phyloP scores from a whole-genome alignment of 1,139 yeast species.

The Casaregolazyma suthepensis region DNA sequence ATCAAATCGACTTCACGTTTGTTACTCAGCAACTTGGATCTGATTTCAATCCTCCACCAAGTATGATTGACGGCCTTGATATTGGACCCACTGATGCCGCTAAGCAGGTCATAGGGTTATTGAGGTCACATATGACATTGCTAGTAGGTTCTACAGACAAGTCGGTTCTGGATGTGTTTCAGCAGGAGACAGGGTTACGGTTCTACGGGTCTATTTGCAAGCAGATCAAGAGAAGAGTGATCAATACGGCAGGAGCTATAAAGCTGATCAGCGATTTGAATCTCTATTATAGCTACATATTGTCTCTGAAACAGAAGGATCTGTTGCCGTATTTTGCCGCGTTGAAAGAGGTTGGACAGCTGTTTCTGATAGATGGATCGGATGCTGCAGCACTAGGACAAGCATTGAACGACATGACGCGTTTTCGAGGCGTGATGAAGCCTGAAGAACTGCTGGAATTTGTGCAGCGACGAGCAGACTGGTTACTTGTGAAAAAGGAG shows the following conservation, averaged over 20 bases:
- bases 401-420: slow-evolving; percentile 72
- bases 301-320: slow-evolving; percentile 57
- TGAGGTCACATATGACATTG: slow-evolving; percentile 68
- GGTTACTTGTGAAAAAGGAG: slow-evolving; percentile 67
- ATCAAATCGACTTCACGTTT: slow-evolving; percentile 57
- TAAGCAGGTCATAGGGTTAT: slow-evolving; percentile 48
- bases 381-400: slow-evolving; percentile 82
- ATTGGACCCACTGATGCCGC: slow-evolving; percentile 76
- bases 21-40: slow-evolving; percentile 48
- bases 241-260: slow-evolving; percentile 79
- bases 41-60: slow-evolving; percentile 43
- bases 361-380: slow-evolving; percentile 67
- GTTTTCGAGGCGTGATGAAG: slow-evolving; percentile 82
- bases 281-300: slow-evolving; percentile 64
- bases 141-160: slow-evolving; percentile 82
- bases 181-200: slow-evolving; percentile 87
- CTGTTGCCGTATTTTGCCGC: slow-evolving; percentile 75
- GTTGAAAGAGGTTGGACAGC: slow-evolving; percentile 74
- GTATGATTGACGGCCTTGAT: slow-evolving; percentile 14
- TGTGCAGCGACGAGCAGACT: slow-evolving; percentile 81
- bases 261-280: slow-evolving; percentile 56
- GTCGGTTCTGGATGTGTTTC: slow-evolving; percentile 83
- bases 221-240: slow-evolving; percentile 58
- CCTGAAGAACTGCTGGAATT: slow-evolving; percentile 93
- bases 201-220: slow-evolving; percentile 74